A percentile compares a stretch with the other conserved stretches of the same genome.
These are phyloP conservation scores for Pseudonitzschia multistriata DNA, from an alignment of 108 stramenopile genomes.

Conservation along the genomic window DNA sequence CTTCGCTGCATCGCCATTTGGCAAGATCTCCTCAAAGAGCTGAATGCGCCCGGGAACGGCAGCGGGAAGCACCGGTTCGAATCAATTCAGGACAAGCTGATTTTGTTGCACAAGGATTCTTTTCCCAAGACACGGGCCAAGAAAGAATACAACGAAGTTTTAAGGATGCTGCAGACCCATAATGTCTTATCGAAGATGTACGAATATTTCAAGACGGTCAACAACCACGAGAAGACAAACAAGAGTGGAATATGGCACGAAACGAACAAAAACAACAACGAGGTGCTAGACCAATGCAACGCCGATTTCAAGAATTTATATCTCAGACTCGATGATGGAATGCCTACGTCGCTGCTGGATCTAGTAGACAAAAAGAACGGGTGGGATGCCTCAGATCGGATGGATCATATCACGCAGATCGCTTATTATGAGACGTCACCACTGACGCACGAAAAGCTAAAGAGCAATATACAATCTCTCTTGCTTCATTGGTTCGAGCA, in stretches of 20 bases:
- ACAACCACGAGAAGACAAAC: not conserved
- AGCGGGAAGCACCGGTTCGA: not conserved
- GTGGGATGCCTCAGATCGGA: not conserved
- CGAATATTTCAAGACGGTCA: not conserved
- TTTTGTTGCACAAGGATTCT: not conserved
- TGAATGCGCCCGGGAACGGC: not conserved
- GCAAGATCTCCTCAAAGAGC: slow-evolving; percentile 1
- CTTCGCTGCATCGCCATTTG: slow-evolving; percentile 4
- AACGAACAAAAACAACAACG: not conserved
- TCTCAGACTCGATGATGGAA: not conserved
- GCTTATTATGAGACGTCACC: not conserved
- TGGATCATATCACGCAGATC: slow-evolving; percentile 7
- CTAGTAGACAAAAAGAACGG: slow-evolving; percentile 1
- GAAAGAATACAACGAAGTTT: slow-evolving; percentile 8
- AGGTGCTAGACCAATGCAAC: not conserved
- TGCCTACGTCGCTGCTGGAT: not conserved
- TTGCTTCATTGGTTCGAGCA: slow-evolving; percentile 11
- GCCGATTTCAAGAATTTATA: not conserved
- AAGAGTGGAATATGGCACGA: not conserved
- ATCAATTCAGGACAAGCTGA: not conserved
- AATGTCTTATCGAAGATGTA: not conserved
- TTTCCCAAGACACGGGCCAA: not conserved
- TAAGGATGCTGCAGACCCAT: slow-evolving; percentile 11
- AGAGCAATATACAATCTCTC: not conserved
- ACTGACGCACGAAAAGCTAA: not conserved